Evolutionary conservation across 129 eudicot genomes (phyloP).

Genomic region (Helichrysum umbraculigerum): DNA sequence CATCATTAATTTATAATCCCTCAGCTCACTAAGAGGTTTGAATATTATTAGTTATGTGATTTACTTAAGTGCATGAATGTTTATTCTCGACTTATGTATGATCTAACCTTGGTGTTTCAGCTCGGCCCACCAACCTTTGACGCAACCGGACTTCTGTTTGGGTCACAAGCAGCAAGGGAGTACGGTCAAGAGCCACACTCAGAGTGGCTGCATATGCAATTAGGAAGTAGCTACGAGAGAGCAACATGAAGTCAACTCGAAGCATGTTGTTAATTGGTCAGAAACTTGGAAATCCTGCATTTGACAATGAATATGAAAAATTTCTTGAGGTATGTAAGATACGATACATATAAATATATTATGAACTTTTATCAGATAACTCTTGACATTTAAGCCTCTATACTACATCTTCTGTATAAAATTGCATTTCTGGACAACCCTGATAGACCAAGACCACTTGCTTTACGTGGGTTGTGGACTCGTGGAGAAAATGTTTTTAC

Average conservation of each 20-base stretch:
- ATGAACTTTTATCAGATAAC: constrained; percentile 29
- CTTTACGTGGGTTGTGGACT: neutral
- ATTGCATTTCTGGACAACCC: constrained; percentile 17
- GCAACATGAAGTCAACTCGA: constrained; percentile 46
- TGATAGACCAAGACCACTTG: constrained; percentile 24
- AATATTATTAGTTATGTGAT: neutral
- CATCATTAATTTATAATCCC: no score
- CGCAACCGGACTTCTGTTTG: constrained; percentile 61
- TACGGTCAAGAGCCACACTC: constrained; percentile 63
- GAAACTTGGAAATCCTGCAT: constrained; percentile 22
- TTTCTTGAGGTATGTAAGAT: constrained; percentile 26
- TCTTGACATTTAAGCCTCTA: constrained; percentile 16
- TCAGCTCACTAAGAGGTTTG: neutral
- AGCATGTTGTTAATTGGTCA: constrained; percentile 24
- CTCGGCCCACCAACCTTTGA: constrained; percentile 62
- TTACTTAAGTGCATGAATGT: neutral
- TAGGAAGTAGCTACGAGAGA: constrained; percentile 72
- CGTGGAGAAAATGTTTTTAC: constrained; percentile 8
- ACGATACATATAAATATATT: constrained; percentile 5
- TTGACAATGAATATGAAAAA: constrained; percentile 15
- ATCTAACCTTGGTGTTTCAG: constrained; percentile 43
- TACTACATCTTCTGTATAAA: constrained; percentile 28
- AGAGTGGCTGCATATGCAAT: constrained; percentile 93
- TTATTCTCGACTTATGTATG: constrained; percentile 15
- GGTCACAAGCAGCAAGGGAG: constrained; percentile 63